phyloP scores from a whole-genome alignment of 768 basidiomycete species.

The Phylloporus sp. region DNA sequence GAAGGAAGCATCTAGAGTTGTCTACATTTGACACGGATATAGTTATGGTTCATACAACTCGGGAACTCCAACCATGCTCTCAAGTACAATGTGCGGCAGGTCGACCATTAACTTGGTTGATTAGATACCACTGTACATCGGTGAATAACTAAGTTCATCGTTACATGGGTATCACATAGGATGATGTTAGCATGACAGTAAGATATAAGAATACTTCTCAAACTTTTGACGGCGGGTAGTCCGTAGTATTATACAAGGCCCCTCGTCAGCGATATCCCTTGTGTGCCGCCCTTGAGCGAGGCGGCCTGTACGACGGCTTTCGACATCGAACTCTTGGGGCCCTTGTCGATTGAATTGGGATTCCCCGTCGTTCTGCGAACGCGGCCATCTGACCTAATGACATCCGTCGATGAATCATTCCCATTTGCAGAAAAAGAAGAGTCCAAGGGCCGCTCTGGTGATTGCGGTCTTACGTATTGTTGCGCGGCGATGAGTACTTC shows the following conservation, averaged over 20 bases:
- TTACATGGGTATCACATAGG: slow-evolving; percentile 13
- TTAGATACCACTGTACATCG: slow-evolving; percentile 10
- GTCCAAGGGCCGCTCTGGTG: slow-evolving; percentile 25
- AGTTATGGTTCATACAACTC: no score
- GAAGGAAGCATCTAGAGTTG: slow-evolving; percentile 65
- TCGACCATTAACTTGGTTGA: background rate
- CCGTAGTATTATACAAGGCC: background rate
- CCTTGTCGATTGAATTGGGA: slow-evolving; percentile 41
- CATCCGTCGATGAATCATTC: slow-evolving; percentile 36
- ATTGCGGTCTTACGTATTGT: slow-evolving; percentile 11
- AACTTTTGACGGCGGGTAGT: slow-evolving; percentile 6
- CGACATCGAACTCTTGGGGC: slow-evolving; percentile 51
- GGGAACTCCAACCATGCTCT: slow-evolving; percentile 8
- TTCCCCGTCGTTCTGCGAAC: slow-evolving; percentile 37
- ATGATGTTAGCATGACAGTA: slow-evolving; percentile 5
- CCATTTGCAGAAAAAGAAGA: slow-evolving; percentile 29
- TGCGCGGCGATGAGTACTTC: slow-evolving; percentile 20
- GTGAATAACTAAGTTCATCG: slow-evolving; percentile 1
- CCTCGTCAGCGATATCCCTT: slow-evolving; percentile 13
- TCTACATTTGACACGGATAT: no score
- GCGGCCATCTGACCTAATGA: slow-evolving; percentile 37
- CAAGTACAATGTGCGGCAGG: slow-evolving; percentile 15
- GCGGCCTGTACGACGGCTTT: slow-evolving; percentile 39
- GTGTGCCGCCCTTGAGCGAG: slow-evolving; percentile 10
- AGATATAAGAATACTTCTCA: slow-evolving; percentile 16